Evolutionary conservation across 768 basidiomycete genomes (phyloP), one percentile per base, ranked within the genome.

Genomic region (Glaciozyma martinii): DNA sequence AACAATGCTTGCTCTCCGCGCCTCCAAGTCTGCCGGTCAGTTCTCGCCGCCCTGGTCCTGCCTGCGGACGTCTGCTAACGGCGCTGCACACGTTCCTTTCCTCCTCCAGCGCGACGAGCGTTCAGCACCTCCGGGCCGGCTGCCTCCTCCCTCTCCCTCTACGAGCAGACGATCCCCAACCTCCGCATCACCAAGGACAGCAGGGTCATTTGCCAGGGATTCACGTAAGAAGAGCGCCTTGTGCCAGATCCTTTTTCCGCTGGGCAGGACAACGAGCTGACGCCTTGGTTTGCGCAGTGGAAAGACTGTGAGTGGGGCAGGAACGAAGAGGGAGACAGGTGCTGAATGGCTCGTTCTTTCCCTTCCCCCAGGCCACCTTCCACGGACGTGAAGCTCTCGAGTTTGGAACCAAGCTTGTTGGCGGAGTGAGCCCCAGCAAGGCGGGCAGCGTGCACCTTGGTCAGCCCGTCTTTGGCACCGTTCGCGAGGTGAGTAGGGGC

Each of bases 371-470:
- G 94, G 95, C 88, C 70, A 97, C 95, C 72, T 99, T 99, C 83
- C 95, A 99, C 81, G 84, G 85, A 66, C 86, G 82, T 74, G 90
- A 97, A 77, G 93, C 95, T 44, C 78, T 98, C 68, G 90, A 85
- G 57, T 99, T 89, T 75, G 94, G 95, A 25, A 98, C 94, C 64
- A 88, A 86, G 67, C 94, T 98, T 89, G 90, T 99, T 63, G 95
- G 95, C 63, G 95, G 95, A 67, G 92, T 95, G 60, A 93, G 90
- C 3, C 90, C 89, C 44, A 90, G 89, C 81, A 98, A 98, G 78
- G 95, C 93, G 61, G 95, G 95, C 19, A 86, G 88, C 77, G 89
- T 84, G 5, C 95, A 99, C 80, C 83, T 99, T 62, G 94, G 93
- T 37, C 82, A 97, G 27, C 95, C 95, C 47, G 86, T 99, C 40